Percentiles rank a stretch among this genome's conserved stretches.
Evolutionary conservation across 2,329 filamentous ascomycete genomes (phyloP).

Genomic region (Acephala macrosclerotiorum): DNA sequence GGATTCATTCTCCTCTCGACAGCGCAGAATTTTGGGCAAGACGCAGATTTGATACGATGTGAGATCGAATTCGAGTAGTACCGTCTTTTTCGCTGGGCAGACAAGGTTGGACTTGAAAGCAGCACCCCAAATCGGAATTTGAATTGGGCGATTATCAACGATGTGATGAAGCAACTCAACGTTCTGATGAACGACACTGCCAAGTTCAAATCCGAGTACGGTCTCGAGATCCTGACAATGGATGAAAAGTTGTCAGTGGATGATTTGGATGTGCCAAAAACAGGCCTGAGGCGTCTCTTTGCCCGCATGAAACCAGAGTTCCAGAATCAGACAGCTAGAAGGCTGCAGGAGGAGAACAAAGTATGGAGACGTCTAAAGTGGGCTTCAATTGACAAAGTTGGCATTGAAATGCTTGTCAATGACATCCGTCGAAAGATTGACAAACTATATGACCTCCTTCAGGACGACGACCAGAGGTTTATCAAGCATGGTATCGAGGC

Average conservation of each 20-base stretch:
- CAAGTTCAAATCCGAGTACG: constrained; percentile 34
- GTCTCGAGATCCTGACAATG: constrained; percentile 25
- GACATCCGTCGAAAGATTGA: constrained; percentile 31
- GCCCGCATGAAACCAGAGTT: constrained; percentile 19
- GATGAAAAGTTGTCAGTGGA: constrained; percentile 15
- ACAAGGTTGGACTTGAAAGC: constrained; percentile 22
- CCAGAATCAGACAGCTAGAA: constrained; percentile 25
- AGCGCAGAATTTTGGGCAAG: constrained; percentile 30
- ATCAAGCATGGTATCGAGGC: constrained; percentile 15
- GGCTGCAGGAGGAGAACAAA: constrained; percentile 30
- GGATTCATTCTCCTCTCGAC: constrained; percentile 31
- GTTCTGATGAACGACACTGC: constrained; percentile 27
- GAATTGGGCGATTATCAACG: constrained; percentile 31
- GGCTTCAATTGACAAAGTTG: constrained; percentile 35
- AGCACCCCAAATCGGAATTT: constrained; percentile 27
- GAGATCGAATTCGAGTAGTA: constrained; percentile 28
- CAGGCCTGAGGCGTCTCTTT: constrained; percentile 14
- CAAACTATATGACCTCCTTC: constrained; percentile 31
- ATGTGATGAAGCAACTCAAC: constrained; percentile 27
- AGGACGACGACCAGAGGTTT: constrained; percentile 16
- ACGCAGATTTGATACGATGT: constrained; percentile 26
- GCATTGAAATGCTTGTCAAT: constrained; percentile 26
- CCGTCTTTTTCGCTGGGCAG: constrained; percentile 27
- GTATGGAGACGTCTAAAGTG: constrained; percentile 33
- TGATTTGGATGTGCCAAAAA: constrained; percentile 13